Evolutionary conservation across 2,329 filamentous ascomycete species (phyloP).

Genomic region (Ascocoryne sarcoides): DNA sequence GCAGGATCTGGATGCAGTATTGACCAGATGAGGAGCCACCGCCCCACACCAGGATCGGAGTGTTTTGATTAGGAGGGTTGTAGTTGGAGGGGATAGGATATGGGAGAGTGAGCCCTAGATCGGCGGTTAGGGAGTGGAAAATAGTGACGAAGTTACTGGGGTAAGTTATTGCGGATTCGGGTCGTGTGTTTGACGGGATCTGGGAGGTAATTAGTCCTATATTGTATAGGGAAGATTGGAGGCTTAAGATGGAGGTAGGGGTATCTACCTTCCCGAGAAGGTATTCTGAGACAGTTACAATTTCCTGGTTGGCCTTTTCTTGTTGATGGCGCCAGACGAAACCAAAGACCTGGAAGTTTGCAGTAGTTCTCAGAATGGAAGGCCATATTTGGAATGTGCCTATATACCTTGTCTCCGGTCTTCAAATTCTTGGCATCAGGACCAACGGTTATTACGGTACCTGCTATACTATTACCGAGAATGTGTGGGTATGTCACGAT

Average conservation of each 20-base stretch:
- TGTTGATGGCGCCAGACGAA: conserved; percentile 40
- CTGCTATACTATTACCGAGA: conserved; percentile 43
- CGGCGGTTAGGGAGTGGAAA: conserved; percentile 43
- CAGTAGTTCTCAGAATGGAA: too few species aligned
- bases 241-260: too few species aligned
- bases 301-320: conserved; percentile 48
- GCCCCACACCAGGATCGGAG: conserved; percentile 31
- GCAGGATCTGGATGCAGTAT: conserved; percentile 35
- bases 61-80: conserved; percentile 21
- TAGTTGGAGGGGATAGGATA: conserved; percentile 37
- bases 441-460: conserved; percentile 44
- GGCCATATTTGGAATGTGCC: too few species aligned
- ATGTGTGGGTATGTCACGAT: conserved; percentile 42
- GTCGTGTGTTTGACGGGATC: too few species aligned
- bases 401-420: conserved; percentile 42
- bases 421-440: conserved; percentile 34
- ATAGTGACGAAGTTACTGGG: conserved; percentile 51
- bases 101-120: conserved; percentile 45
- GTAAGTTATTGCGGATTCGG: conserved; percentile 42
- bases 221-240: too few species aligned
- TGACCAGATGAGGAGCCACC: conserved; percentile 28
- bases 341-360: too few species aligned
- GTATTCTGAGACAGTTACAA: conserved; percentile 42
- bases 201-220: too few species aligned
- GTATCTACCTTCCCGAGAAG: conserved; percentile 37